phyloP scores from a whole-genome alignment of 192 early-diverging fungal genomes.

The Glomus cerebriforme region DNA sequence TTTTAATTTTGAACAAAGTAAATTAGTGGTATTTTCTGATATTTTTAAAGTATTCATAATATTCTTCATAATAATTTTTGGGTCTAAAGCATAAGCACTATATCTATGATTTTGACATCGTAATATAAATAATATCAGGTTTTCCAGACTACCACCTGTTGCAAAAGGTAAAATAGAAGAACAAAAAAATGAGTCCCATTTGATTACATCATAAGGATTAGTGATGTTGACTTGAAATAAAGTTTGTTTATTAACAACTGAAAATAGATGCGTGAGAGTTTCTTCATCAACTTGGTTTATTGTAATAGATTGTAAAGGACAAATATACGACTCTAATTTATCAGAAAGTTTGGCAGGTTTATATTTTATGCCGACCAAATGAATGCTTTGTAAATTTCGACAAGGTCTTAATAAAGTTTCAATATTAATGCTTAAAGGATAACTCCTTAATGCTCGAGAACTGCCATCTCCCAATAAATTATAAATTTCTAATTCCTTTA shows the following conservation, averaged over 20 bases:
- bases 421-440: background rate
- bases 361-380: background rate
- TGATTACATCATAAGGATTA: background rate
- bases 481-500: background rate
- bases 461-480: background rate
- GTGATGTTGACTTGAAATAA: background rate
- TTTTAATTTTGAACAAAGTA: background rate
- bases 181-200: background rate
- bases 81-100: background rate
- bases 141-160: background rate
- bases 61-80: background rate
- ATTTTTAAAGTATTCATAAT: slow-evolving; percentile 1
- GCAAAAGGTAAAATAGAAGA: background rate
- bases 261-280: background rate
- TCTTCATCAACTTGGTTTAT: background rate
- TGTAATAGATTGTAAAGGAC: background rate
- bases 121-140: background rate
- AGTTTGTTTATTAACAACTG: background rate
- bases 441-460: background rate
- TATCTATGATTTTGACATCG: background rate
- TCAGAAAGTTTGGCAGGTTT: background rate
- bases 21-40: background rate
- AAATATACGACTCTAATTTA: background rate
- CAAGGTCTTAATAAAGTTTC: background rate
- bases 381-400: background rate